Evolutionary conservation across 2,329 filamentous ascomycete species (phyloP).

Genomic region (Calycina herbarum): DNA sequence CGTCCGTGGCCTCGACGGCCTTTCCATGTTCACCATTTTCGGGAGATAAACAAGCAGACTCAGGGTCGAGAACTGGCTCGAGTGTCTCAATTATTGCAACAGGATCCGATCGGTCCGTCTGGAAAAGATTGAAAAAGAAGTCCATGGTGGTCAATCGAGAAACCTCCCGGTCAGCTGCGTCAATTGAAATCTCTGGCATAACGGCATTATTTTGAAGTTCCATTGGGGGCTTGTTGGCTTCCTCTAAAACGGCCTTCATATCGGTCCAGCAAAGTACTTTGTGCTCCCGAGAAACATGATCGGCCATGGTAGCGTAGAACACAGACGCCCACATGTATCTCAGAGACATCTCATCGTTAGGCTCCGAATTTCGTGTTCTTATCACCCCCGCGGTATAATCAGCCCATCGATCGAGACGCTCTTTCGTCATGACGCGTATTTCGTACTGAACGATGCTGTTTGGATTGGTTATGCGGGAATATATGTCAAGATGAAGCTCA

Average conservation of each 20-base stretch:
- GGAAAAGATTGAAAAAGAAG: constrained; percentile 89
- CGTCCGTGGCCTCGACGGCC: constrained; percentile 26
- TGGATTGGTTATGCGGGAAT: constrained; percentile 60
- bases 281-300: constrained; percentile 57
- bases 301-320: constrained; percentile 58
- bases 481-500: constrained; percentile 67
- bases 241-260: constrained; percentile 54
- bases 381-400: constrained; percentile 56
- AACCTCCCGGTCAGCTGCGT: constrained; percentile 86
- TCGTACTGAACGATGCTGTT: constrained; percentile 54
- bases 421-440: constrained; percentile 54
- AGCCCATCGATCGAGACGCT: constrained; percentile 62
- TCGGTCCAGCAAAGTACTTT: constrained; percentile 63
- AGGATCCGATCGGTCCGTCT: constrained; percentile 77
- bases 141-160: constrained; percentile 94
- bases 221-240: constrained; percentile 51
- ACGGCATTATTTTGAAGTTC: constrained; percentile 79
- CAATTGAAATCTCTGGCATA: constrained; percentile 81
- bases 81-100: constrained; percentile 85
- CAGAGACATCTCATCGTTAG: constrained; percentile 46
- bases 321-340: constrained; percentile 68
- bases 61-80: constrained; percentile 84
- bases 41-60: constrained; percentile 48
- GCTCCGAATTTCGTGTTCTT: constrained; percentile 27
- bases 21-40: constrained; percentile 20